A percentile compares a stretch with the other conserved stretches of the same genome.
Evolutionary conservation across 1,139 yeast genomes (phyloP).

Genomic region (Suhomyces kunorum): DNA sequence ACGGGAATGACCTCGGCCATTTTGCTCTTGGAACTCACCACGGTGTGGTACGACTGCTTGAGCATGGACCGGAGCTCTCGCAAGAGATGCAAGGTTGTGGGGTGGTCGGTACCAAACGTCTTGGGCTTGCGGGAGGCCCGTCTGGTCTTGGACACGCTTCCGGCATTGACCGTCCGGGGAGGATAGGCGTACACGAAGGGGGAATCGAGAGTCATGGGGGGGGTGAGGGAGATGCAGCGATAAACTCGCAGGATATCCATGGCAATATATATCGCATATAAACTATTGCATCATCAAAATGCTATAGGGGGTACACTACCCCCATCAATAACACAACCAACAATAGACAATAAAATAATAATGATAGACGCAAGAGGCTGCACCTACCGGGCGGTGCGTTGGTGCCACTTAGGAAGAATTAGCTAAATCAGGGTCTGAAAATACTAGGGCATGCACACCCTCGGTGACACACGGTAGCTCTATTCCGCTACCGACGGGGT

Average conservation of each 20-base stretch:
- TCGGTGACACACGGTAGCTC: neutral
- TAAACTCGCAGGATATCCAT: neutral
- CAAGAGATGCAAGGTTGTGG: slow-evolving; percentile 4
- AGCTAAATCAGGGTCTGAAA: slow-evolving; percentile 10
- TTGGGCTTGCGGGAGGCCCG: neutral
- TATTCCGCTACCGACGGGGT: neutral
- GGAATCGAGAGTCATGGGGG: slow-evolving; percentile 8
- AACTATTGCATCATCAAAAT: neutral
- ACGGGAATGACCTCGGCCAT: neutral
- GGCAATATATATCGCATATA: neutral
- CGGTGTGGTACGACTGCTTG: slow-evolving; percentile 7
- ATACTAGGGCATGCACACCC: neutral
- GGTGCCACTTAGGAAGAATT: slow-evolving; percentile 1
- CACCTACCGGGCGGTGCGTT: slow-evolving; percentile 3
- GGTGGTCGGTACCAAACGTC: neutral
- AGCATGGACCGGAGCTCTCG: slow-evolving; percentile 6
- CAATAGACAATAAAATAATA: slow-evolving; percentile 4
- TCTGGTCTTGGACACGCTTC: neutral
- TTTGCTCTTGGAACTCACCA: slow-evolving; percentile 1
- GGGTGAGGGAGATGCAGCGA: no score
- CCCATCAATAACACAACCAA: neutral
- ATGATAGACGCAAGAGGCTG: slow-evolving; percentile 4
- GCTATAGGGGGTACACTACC: slow-evolving; percentile 2
- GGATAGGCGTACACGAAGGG: slow-evolving; percentile 2
- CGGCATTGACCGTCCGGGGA: neutral